These are phyloP conservation scores for Phaeodactylum tricornutum DNA, from an alignment of 108 stramenopile species.

Conservation along the genomic window DNA sequence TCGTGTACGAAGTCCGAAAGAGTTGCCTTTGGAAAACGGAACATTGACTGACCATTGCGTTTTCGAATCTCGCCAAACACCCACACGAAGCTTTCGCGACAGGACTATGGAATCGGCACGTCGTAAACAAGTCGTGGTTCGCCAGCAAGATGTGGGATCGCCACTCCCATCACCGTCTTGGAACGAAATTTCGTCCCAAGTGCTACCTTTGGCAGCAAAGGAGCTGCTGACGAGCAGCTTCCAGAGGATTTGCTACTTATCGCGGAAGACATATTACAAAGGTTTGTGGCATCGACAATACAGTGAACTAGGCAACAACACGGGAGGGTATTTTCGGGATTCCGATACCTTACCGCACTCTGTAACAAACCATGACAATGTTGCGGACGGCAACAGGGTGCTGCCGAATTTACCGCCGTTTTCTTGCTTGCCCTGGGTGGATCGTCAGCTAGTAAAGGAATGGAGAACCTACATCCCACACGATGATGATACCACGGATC, in stretches of 20 bases:
- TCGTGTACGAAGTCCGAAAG: no score
- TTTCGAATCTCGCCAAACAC: not conserved
- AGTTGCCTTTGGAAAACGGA: no score
- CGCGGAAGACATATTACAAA: conserved; percentile 24
- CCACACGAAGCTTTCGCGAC: no score
- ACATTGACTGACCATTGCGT: no score
- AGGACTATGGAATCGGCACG: no score
- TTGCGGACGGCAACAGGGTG: not conserved
- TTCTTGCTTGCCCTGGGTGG: conserved; percentile 66
- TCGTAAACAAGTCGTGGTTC: no score
- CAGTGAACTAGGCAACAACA: conserved; percentile 32
- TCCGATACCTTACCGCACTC: not conserved
- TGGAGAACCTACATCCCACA: conserved; percentile 64
- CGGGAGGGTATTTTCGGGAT: conserved; percentile 21
- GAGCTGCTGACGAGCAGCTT: conserved; percentile 30
- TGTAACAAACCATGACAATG: not conserved
- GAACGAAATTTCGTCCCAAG: conserved; percentile 22
- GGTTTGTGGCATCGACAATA: conserved; percentile 38
- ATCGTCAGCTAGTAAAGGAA: conserved; percentile 74
- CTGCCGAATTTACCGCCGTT: conserved; percentile 33
- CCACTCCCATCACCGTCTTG: conserved; percentile 3
- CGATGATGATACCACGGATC: conserved; percentile 3
- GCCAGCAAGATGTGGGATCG: not conserved
- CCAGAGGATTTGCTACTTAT: conserved; percentile 25
- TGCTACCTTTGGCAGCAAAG: conserved; percentile 35